phyloP scores from a whole-genome alignment of 495 filamentous ascomycete genomes.

The Hyphodiscus hymeniophilus region DNA sequence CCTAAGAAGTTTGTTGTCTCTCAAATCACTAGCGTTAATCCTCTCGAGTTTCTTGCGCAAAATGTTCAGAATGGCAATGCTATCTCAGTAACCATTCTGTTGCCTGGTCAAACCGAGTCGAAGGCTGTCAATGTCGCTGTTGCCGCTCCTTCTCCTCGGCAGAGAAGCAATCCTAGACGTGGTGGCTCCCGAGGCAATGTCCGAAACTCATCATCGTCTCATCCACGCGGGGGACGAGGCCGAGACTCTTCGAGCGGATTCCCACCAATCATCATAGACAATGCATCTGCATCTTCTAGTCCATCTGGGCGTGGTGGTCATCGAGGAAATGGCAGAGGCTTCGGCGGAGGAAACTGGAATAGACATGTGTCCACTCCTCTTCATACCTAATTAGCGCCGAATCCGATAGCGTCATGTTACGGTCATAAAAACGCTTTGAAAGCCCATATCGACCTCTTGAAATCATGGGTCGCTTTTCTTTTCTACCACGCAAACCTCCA shows the following conservation, averaged over 20 bases:
- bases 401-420: background rate
- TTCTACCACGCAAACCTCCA: slow-evolving; percentile 7
- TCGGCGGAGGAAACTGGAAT: slow-evolving; percentile 14
- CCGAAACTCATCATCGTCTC: slow-evolving; percentile 22
- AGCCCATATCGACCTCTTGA: slow-evolving; percentile 10
- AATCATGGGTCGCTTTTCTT: slow-evolving; percentile 12
- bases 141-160: no score
- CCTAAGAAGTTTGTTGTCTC: slow-evolving; percentile 27
- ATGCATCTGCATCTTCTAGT: slow-evolving; percentile 8
- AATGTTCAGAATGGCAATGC: slow-evolving; percentile 30
- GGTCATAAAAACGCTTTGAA: background rate
- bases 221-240: slow-evolving; percentile 18
- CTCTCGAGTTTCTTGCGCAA: slow-evolving; percentile 31
- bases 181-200: slow-evolving; percentile 25
- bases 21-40: slow-evolving; percentile 30
- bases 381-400: slow-evolving; percentile 12
- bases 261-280: slow-evolving; percentile 15
- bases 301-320: slow-evolving; percentile 14
- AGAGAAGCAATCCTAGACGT: slow-evolving; percentile 40
- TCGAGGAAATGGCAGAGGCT: slow-evolving; percentile 11
- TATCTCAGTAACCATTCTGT: slow-evolving; percentile 31
- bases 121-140: slow-evolving; percentile 33
- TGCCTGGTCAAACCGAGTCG: slow-evolving; percentile 31
- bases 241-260: slow-evolving; percentile 20
- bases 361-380: slow-evolving; percentile 18